These are phyloP conservation scores for Heliocybe sulcata DNA, from an alignment of 1,284 basidiomycete species.

Conservation along the genomic window DNA sequence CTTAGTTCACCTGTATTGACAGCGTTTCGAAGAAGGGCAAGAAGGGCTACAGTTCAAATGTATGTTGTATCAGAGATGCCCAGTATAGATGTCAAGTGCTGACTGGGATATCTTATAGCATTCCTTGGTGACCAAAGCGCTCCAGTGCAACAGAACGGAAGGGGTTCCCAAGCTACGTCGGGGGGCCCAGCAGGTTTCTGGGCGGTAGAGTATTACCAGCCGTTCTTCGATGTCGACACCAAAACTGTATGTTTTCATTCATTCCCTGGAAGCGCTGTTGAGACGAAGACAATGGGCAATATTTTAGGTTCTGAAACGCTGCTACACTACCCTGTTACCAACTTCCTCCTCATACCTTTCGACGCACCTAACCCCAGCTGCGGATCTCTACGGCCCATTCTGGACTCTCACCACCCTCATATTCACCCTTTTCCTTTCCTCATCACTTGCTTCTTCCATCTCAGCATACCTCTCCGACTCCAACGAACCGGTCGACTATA, in stretches of 20 bases:
- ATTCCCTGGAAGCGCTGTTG: no score
- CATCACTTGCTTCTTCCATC: slow-evolving; percentile 82
- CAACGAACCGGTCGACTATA: slow-evolving; percentile 52
- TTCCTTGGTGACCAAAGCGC: slow-evolving; percentile 49
- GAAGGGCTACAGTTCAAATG: slow-evolving; percentile 64
- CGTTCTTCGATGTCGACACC: slow-evolving; percentile 79
- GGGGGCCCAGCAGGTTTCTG: slow-evolving; percentile 50
- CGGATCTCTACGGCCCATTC: slow-evolving; percentile 85
- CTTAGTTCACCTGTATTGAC: background rate
- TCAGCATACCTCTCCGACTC: slow-evolving; percentile 69
- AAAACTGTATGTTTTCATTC: slow-evolving; percentile 40
- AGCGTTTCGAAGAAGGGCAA: slow-evolving; percentile 55
- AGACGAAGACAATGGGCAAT: background rate
- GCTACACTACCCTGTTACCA: slow-evolving; percentile 68
- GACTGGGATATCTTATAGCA: slow-evolving; percentile 12
- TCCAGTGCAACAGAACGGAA: slow-evolving; percentile 30
- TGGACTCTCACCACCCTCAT: slow-evolving; percentile 94
- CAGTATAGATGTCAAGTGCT: background rate
- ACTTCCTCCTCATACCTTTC: slow-evolving; percentile 49
- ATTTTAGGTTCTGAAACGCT: slow-evolving; percentile 56
- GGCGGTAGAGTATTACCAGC: slow-evolving; percentile 74
- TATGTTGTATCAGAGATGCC: slow-evolving; percentile 11
- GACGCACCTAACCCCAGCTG: slow-evolving; percentile 54
- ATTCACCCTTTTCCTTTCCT: slow-evolving; percentile 86
- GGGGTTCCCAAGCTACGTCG: slow-evolving; percentile 20